Percentiles rank a stretch among this genome's conserved stretches.
Conservation (phyloP, 371 early-diverging fungal genomes). For the Saksenaea oblongispora region DNA sequence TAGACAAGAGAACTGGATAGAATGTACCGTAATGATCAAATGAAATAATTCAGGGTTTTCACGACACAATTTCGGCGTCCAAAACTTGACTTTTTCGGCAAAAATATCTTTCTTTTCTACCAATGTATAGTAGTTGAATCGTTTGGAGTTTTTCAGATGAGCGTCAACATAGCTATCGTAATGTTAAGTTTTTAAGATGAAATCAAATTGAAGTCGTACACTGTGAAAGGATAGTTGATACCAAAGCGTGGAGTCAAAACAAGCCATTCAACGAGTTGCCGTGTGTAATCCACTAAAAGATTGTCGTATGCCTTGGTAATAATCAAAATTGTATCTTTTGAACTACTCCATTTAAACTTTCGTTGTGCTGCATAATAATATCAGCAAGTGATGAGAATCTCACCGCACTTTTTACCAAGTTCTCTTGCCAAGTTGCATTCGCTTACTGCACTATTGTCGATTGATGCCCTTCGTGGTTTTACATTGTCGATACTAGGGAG, state of each 20-base stretch:
- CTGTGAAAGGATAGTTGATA: constrained; percentile 59
- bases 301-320: constrained; percentile 87
- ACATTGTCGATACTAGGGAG: background rate
- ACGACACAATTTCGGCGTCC: constrained; percentile 76
- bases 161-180: constrained; percentile 62
- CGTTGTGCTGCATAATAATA: background rate
- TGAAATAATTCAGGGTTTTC: constrained; percentile 68
- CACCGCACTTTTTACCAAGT: background rate
- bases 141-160: constrained; percentile 51
- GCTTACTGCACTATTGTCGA: background rate
- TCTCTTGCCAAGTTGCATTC: background rate
- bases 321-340: constrained; percentile 67
- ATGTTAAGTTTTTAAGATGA: background rate
- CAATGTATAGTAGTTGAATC: constrained; percentile 55
- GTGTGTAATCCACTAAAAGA: constrained; percentile 69
- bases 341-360: constrained; percentile 44
- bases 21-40: constrained; percentile 69
- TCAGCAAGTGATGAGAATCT: background rate
- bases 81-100: constrained; percentile 61
- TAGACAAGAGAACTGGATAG: background rate
- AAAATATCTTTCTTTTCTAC: constrained; percentile 41
- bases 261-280: constrained; percentile 79
- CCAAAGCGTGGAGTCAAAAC: constrained; percentile 52
- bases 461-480: background rate
- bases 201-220: constrained; percentile 39